Percentiles rank a stretch among this genome's conserved stretches.
phyloP scores from a whole-genome alignment of 768 basidiomycete genomes.

The Harrya chromipes region DNA sequence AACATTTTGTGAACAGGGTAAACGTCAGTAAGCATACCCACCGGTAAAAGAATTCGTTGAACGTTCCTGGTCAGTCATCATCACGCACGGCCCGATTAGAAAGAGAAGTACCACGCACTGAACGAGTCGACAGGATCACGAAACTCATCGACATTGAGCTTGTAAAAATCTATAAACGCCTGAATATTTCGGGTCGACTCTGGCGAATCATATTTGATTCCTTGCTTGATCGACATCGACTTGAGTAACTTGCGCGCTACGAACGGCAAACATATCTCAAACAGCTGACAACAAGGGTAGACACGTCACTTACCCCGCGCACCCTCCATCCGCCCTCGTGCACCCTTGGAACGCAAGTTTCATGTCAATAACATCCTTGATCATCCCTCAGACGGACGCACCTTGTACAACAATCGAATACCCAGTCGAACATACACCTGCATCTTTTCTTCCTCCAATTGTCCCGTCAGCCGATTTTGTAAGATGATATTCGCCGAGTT shows the following conservation, averaged over 20 bases:
- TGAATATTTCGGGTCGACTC: constrained; percentile 83
- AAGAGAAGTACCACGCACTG: constrained; percentile 46
- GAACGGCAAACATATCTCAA: constrained; percentile 44
- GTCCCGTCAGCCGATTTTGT: constrained; percentile 88
- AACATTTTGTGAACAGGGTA: not conserved
- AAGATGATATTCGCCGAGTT: constrained; percentile 99
- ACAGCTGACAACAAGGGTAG: not conserved
- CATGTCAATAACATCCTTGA: not conserved
- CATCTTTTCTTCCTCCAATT: constrained; percentile 98
- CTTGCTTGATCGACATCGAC: constrained; percentile 91
- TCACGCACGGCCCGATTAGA: not conserved
- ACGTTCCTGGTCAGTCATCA: constrained; percentile 55
- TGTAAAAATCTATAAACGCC: constrained; percentile 87
- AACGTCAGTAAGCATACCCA: constrained; percentile 17
- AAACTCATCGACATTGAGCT: constrained; percentile 79
- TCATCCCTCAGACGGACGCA: constrained; percentile 16
- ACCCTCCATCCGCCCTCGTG: constrained; percentile 86
- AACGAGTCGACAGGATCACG: constrained; percentile 80
- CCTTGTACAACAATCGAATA: constrained; percentile 89
- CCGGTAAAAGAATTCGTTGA: constrained; percentile 92
- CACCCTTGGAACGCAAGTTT: constrained; percentile 49
- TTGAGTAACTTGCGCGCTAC: constrained; percentile 65
- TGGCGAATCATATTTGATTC: constrained; percentile 85
- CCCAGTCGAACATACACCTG: constrained; percentile 90
- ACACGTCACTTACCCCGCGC: constrained; percentile 55